Base-by-base conservation (phyloP, 352 stramenopile genomes). In the Pythium diclinum region DNA sequence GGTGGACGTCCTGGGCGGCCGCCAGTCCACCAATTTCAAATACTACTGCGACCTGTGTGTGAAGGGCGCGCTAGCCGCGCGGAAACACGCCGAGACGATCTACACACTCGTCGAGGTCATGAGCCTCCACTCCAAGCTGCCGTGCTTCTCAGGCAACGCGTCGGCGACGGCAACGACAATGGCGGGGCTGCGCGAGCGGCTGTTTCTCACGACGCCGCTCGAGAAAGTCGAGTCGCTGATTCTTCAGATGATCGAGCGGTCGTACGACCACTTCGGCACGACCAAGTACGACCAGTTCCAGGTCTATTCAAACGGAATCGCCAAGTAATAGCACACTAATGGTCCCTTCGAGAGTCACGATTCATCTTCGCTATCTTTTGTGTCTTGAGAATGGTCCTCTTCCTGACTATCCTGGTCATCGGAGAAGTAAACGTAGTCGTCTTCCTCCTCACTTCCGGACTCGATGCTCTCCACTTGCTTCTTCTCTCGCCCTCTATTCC, bases 71-170 rank as follows among this genome's bases (percentile, higher is more conserved):
- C 81, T 99, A 16, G 90, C 91, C 11, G 75, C 96, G 4, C 79
- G 94, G 36, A 93, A 94, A 51, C 85, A 98, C 62, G 95, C 88
- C 25, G 88, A 98, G 66, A 91, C 96, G 63, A 96, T 99, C 53
- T 98, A 97, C 71, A 76, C 97, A 13, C 78, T 98, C 10, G 91
- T 98, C 16, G 94, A 99, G 75, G 97, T 98, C 77, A 94, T 98
- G 67, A 97, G 90, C 52, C 75, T 90, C 58, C 80, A 89, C 62
- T 92, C 83, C 11, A 88, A 85, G 63, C 63, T 94, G 17, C 83
- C 83, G 34, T 92, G 85, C 58, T 94, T 94, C 56, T 59, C 67
- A 10, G 73, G 60, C 32, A 81, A 76, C 11, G 61, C 71, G 2
- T 66, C 63, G 19, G 54, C 56, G 11, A 38, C 56, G 0, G 38